A percentile compares a stretch with the other conserved stretches of the same genome.
These are phyloP conservation scores for Erodium trifolium DNA, from an alignment of 441 rosid species.

Conservation along the genomic window DNA sequence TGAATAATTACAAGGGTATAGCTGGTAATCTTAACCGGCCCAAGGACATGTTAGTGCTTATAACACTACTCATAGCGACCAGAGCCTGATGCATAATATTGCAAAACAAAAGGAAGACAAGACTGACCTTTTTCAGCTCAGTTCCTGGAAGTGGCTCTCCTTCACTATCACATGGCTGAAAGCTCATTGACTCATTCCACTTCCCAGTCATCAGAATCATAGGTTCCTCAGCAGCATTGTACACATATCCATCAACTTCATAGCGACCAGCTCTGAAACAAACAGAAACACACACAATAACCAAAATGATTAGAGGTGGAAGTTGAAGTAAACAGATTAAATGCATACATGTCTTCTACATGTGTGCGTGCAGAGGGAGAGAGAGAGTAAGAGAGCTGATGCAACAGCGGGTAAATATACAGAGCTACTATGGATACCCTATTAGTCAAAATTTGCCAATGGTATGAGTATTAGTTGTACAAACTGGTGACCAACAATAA, in stretches of 20 bases:
- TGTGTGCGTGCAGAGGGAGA: too few species aligned
- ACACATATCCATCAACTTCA: constrained; percentile 96
- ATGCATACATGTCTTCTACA: background rate
- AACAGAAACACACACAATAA: background rate
- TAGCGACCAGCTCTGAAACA: constrained; percentile 81
- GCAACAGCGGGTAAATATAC: background rate
- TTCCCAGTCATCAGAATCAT: constrained; percentile 93
- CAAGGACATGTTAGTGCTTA: too few species aligned
- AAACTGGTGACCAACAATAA: background rate
- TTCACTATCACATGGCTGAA: constrained; percentile 84
- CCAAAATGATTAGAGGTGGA: background rate
- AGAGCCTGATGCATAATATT: too few species aligned
- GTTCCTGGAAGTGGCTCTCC: constrained; percentile 94
- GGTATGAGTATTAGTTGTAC: background rate
- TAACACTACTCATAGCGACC: too few species aligned
- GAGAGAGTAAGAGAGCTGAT: too few species aligned
- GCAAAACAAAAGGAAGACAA: background rate
- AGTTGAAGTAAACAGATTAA: background rate
- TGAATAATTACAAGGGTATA: too few species aligned
- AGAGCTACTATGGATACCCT: background rate
- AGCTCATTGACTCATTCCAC: constrained; percentile 83
- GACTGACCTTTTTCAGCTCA: constrained; percentile 63
- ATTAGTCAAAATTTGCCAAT: background rate
- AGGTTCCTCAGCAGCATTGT: constrained; percentile 81
- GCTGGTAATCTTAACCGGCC: too few species aligned